Evolutionary conservation across 768 basidiomycete genomes (phyloP), one percentile per base, ranked within the genome.

Genomic region (Baorangia bicolor): DNA sequence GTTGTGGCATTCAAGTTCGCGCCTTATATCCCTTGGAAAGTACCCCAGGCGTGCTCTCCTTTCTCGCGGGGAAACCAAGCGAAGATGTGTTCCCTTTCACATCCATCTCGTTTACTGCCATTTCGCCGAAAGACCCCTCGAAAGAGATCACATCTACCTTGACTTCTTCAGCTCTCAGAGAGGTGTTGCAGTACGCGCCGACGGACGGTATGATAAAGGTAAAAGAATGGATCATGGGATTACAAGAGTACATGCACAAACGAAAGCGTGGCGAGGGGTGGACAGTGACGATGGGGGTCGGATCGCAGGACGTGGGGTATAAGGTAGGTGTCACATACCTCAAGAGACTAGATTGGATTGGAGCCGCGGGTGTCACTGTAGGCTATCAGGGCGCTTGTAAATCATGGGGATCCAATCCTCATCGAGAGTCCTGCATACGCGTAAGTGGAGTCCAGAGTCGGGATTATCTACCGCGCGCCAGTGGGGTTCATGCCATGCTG

Each of bases 51-150:
- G 66, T 89, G 44, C 83, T 92, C 55, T 87, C 86, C 3, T 69
- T 92, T 30, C 81, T 92, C 28, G 90, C 90, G 0, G 93, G 93
- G 30, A 90, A 93, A 70, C 93, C 92, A 13, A 92, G 94, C 67
- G 79, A 87, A 10, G 74, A 78, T 3, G 86, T 89, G 2, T 94
- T 94, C 75, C 94, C 93, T 2, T 88, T 96, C 74, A 86, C 84
- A 1, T 83, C 84, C 2, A 74, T 95, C 60, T 84, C 78, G 49
- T 82, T 88, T 66, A 81, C 75, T 3, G 78, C 82, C 4, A 74
- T 75, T 34, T 80, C 80, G 7, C 80, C 78, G 2, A 67, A 62
- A 23, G 71, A 79, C 58, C 73, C 74, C 3, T 51, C 58, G n/a
- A 64, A 77, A 58, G 81, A 83, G 42, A 70, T 73, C 3, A 63